Evolutionary conservation across 352 stramenopile genomes (phyloP), one percentile per base, ranked within the genome.

Genomic region (Phytopythium cucurbitacearum): DNA sequence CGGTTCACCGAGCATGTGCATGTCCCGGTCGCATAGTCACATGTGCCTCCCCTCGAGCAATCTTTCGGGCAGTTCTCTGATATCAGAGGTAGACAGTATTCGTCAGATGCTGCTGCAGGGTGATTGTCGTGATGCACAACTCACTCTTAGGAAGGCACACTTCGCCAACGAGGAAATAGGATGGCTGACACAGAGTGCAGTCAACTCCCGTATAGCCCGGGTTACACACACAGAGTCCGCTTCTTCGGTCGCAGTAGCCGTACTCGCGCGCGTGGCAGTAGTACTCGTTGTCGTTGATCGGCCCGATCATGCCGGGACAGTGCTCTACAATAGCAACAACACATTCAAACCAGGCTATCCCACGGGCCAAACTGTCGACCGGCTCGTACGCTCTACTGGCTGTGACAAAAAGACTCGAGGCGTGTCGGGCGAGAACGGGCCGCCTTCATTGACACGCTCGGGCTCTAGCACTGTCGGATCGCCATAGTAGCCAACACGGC

Each of bases 221-320:
- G 52, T 97, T 97, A 63, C 95, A 98, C 35, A 96, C 93, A 58
- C 95, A 98, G 1, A 92, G 80, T 0, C 95, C 94, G 36, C 67
- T 97, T 41, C 90, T 83, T 35, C 89, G 81, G 67, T 99, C 95
- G 65, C 95, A 99, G 64, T 96, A 98, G 28, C 95, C 95, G 62
- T 95, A 96, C 51, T 96, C 80, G 46, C 89, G 85, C 15, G 84
- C 78, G 28, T 59, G 61, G 61, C 95, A 99, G 66, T 97, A 98
- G 71, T 91, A 98, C 61, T 94, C 84, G 9, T 82, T 70, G 48
- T 97, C 81, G 32, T 77, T 75, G 40, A 95, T 70, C 5, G 94
- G 93, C 2, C 95, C 94, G 47, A 91, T 72, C 85, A 94, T 94
- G 3, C 79, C 75, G 0, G 85, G 85, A 36, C 85, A 94, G 10